These are phyloP conservation scores for Athelia sp. DNA, from an alignment of 1,284 basidiomycete species.

Conservation along the genomic window DNA sequence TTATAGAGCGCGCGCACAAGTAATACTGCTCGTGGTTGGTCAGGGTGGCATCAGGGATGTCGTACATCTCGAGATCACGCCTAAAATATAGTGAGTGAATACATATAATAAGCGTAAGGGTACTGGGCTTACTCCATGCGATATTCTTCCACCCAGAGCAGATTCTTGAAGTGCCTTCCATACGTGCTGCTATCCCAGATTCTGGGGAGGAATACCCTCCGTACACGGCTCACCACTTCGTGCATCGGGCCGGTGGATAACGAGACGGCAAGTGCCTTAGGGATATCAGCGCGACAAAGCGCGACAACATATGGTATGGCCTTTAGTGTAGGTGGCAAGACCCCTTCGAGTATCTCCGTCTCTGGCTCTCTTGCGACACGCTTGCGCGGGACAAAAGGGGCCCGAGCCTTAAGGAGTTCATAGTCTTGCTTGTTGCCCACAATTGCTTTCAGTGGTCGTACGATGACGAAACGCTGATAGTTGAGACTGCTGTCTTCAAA, in stretches of 20 bases:
- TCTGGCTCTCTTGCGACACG: constrained; percentile 34
- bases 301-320: constrained; percentile 34
- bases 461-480: constrained; percentile 31
- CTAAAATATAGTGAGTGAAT: background rate
- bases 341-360: constrained; percentile 31
- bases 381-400: constrained; percentile 35
- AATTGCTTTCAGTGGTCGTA: constrained; percentile 30
- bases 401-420: constrained; percentile 30
- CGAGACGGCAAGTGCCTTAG: constrained; percentile 23
- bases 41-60: background rate
- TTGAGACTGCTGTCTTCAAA: constrained; percentile 34
- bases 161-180: constrained; percentile 7
- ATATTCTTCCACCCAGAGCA: constrained; percentile 6
- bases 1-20: background rate
- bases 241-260: constrained; percentile 22
- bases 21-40: background rate
- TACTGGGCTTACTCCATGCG: constrained; percentile 2
- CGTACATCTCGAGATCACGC: constrained; percentile 2
- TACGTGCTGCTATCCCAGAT: constrained; percentile 36
- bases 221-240: constrained; percentile 21
- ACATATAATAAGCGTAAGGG: background rate
- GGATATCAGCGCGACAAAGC: constrained; percentile 36
- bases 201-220: constrained; percentile 32
- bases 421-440: constrained; percentile 36
- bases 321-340: constrained; percentile 21